Conservation (phyloP, 805 yeast genomes). For the Nematodospora valgi region DNA sequence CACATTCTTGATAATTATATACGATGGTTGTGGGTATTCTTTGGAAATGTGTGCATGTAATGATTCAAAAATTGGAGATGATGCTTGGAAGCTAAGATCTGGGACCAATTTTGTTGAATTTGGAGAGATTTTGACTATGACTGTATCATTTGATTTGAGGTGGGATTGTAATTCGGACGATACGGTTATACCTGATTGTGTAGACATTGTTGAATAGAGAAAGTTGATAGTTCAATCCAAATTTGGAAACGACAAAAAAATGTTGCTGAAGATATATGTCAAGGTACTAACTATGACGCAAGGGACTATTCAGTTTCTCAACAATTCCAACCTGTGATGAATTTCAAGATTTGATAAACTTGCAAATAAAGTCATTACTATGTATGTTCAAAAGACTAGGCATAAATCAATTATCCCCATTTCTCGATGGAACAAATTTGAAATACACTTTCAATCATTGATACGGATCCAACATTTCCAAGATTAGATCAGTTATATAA, state of each 20-base stretch:
- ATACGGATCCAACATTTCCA: conserved; percentile 2
- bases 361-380: conserved; percentile 56
- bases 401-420: conserved; percentile 41
- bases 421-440: conserved; percentile 24
- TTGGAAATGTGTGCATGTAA: conserved; percentile 20
- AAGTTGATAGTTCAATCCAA: no score
- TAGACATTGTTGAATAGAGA: conserved; percentile 26
- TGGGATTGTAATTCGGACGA: conserved; percentile 25
- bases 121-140: conserved; percentile 29
- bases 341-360: conserved; percentile 49
- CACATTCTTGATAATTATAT: conserved; percentile 22
- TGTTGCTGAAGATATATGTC: no score
- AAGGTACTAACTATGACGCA: no score
- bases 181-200: conserved; percentile 42
- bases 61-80: conserved; percentile 15
- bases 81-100: conserved; percentile 19
- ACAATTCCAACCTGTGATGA: conserved; percentile 9
- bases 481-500: conserved; percentile 59
- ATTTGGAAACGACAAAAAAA: no score
- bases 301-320: conserved; percentile 4
- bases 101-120: conserved; percentile 33
- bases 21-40: conserved; percentile 35
- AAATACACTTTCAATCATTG: conserved; percentile 12
- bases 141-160: conserved; percentile 15
- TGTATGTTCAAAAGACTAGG: conserved; percentile 55